These are phyloP conservation scores for Pleurotus eryngii DNA, from an alignment of 768 basidiomycete genomes.

Conservation along the genomic window DNA sequence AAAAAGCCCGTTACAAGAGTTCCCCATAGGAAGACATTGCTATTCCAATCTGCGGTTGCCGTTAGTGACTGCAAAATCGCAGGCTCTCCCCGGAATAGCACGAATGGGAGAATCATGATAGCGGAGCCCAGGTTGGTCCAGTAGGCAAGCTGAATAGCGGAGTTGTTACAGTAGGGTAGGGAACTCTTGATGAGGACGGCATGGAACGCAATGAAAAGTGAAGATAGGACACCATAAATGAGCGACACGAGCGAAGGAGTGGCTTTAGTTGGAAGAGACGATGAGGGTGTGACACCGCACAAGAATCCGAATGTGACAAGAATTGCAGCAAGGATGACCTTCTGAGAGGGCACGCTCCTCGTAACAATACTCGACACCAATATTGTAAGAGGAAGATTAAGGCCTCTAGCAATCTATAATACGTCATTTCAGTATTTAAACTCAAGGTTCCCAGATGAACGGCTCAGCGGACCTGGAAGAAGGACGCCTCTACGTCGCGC, in stretches of 20 bases:
- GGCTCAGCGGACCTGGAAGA: conserved; percentile 57
- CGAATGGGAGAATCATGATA: conserved; percentile 58
- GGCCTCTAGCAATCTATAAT: conserved; percentile 73
- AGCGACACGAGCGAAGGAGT: conserved; percentile 56
- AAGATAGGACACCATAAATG: conserved; percentile 68
- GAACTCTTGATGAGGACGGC: conserved; percentile 74
- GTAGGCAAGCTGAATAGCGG: conserved; percentile 72
- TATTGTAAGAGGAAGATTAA: conserved; percentile 82
- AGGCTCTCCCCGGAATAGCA: conserved; percentile 55
- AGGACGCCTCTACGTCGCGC: conserved; percentile 74
- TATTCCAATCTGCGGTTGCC: conserved; percentile 42
- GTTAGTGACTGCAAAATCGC: conserved; percentile 36
- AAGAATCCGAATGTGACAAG: conserved; percentile 77
- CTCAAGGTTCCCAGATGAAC: too few relatives aligned
- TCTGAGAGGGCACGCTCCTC: conserved; percentile 45
- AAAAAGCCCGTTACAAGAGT: conserved; percentile 70
- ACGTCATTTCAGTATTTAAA: too few relatives aligned
- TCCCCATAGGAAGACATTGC: conserved; percentile 58
- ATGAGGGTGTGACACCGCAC: conserved; percentile 64
- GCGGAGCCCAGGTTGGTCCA: conserved; percentile 77
- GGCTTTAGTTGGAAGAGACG: conserved; percentile 34
- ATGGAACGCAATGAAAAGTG: conserved; percentile 73
- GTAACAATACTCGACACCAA: conserved; percentile 62
- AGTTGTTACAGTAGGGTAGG: conserved; percentile 64
- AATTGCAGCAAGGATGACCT: conserved; percentile 55